Evolutionary conservation across 768 basidiomycete species (phyloP).

Genomic region (Hygrophorus pudorinus): DNA sequence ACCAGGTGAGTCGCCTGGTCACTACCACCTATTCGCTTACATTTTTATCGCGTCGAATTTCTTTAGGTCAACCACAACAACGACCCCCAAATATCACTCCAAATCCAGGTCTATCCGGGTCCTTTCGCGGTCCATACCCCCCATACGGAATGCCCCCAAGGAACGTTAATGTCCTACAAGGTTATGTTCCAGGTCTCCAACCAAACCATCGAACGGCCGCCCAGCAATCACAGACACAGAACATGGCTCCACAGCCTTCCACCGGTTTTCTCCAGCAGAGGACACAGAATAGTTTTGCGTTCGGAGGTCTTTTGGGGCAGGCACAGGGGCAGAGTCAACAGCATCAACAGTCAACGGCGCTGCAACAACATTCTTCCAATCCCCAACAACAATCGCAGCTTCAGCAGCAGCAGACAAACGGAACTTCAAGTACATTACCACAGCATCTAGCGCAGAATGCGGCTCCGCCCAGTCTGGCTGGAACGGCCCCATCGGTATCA

Average conservation of each 20-base stretch:
- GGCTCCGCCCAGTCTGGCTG: constrained; percentile 25
- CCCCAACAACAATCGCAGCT: constrained; percentile 30
- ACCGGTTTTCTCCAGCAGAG: constrained; percentile 57
- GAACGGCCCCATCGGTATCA: constrained; percentile 48
- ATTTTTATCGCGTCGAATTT: constrained; percentile 13
- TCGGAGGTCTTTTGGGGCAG: constrained; percentile 41
- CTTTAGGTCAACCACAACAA: constrained; percentile 70
- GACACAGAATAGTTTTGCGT: constrained; percentile 54
- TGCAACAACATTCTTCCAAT: constrained; percentile 32
- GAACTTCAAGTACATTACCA: constrained; percentile 39
- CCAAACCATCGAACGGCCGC: constrained; percentile 51
- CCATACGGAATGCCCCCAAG: constrained; percentile 54
- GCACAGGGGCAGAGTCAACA: constrained; percentile 18
- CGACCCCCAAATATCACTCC: constrained; percentile 67
- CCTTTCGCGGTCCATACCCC: constrained; percentile 51
- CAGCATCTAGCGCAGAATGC: constrained; percentile 49
- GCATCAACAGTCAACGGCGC: constrained; percentile 31
- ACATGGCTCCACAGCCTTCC: constrained; percentile 45
- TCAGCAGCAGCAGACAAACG: constrained; percentile 46
- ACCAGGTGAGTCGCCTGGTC: constrained; percentile 32
- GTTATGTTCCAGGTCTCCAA: constrained; percentile 49
- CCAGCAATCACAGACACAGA: constrained; percentile 44
- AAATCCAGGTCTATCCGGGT: constrained; percentile 49
- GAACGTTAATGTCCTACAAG: constrained; percentile 35
- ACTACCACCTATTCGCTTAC: constrained; percentile 7